Conservation (phyloP, 176 grass and related monocot species). For the Thinopyrum elongatum region DNA sequence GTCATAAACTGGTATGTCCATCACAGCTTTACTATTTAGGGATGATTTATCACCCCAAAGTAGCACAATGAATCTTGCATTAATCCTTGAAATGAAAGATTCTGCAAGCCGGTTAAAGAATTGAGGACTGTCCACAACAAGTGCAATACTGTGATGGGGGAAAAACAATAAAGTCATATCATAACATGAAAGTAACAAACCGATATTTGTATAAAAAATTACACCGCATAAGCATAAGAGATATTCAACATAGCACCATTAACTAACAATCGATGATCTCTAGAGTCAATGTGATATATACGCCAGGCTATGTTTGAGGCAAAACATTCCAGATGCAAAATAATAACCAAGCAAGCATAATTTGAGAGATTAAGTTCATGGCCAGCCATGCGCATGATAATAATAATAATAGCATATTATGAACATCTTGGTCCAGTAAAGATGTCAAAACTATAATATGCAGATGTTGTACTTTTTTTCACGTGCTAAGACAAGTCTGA, state of each 20-base stretch:
- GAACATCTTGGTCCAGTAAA: neutral
- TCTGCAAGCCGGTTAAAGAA: conserved; percentile 89
- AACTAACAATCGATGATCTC: neutral
- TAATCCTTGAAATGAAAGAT: conserved; percentile 65
- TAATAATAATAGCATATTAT: neutral
- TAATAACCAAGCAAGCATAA: neutral
- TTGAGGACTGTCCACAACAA: conserved; percentile 90
- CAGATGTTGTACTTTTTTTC: neutral
- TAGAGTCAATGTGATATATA: neutral
- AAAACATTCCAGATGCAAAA: neutral
- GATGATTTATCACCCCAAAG: conserved; percentile 87
- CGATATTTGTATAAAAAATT: neutral
- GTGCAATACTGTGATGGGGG: conserved; percentile 64
- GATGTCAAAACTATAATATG: conserved; percentile 18
- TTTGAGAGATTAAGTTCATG: neutral
- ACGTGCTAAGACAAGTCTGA: neutral
- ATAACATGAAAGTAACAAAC: conserved; percentile 37
- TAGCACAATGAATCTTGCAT: conserved; percentile 77
- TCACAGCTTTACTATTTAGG: conserved; percentile 53
- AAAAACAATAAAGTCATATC: conserved; percentile 37
- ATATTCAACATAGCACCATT: neutral
- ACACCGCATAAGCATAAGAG: neutral
- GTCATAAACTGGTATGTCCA: conserved; percentile 66
- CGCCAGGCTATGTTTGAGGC: neutral
- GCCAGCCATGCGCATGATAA: neutral